Percentiles rank a stretch among this genome's conserved stretches.
Evolutionary conservation across 2,329 filamentous ascomycete genomes (phyloP).

Genomic region (Phialocephala subalpina): DNA sequence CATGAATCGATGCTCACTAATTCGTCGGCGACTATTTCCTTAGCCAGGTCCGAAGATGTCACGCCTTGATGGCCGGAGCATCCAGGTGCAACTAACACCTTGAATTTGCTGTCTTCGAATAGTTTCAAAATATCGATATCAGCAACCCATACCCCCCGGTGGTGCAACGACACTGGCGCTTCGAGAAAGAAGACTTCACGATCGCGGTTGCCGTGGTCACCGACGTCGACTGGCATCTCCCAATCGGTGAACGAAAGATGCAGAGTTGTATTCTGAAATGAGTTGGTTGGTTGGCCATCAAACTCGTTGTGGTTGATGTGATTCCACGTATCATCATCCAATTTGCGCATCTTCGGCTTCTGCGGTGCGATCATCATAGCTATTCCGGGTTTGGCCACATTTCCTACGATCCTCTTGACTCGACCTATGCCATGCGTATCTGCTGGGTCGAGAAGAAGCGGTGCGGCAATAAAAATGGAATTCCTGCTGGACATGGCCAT

Average conservation of each 20-base stretch:
- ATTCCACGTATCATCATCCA: not conserved
- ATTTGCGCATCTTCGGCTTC: not conserved
- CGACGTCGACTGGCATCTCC: not conserved
- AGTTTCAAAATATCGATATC: slow-evolving; percentile 27
- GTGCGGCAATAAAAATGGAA: slow-evolving; percentile 36
- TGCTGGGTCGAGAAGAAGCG: slow-evolving; percentile 38
- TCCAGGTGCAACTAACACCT: no score
- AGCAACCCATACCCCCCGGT: slow-evolving; percentile 30
- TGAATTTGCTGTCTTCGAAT: not conserved
- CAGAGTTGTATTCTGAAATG: not conserved
- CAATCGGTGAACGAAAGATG: slow-evolving; percentile 3
- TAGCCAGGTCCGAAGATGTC: not conserved
- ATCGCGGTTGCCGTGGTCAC: slow-evolving; percentile 16
- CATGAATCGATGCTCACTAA: not conserved
- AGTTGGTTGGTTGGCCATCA: not conserved
- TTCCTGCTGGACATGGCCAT: slow-evolving; percentile 39
- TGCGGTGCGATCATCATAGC: slow-evolving; percentile 22
- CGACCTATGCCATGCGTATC: not conserved
- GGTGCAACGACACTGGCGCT: slow-evolving; percentile 28
- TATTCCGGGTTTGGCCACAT: slow-evolving; percentile 30
- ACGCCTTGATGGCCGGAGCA: not conserved
- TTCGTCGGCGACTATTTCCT: not conserved
- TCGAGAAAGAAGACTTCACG: slow-evolving; percentile 31
- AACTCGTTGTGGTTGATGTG: not conserved
- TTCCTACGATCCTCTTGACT: slow-evolving; percentile 36